Percentiles rank a stretch among this genome's conserved stretches.
Conservation (phyloP, 768 basidiomycete genomes). For the Mycena pura region DNA sequence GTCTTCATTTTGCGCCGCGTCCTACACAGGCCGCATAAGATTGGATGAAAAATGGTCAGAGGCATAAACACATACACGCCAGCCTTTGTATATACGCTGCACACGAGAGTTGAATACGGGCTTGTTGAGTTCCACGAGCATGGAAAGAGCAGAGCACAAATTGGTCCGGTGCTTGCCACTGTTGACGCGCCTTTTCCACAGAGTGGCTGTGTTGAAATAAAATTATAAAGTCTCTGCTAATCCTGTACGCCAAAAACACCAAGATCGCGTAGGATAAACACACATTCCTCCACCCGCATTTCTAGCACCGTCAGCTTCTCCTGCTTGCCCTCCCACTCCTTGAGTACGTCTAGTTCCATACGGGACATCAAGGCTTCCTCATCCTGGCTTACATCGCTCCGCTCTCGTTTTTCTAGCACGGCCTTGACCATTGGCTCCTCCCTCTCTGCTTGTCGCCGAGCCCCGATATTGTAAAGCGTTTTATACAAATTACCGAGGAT, state of each 20-base stretch:
- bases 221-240: slow-evolving; percentile 25
- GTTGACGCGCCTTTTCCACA: slow-evolving; percentile 1
- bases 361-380: slow-evolving; percentile 66
- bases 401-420: slow-evolving; percentile 80
- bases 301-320: slow-evolving; percentile 82
- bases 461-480: slow-evolving; percentile 84
- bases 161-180: neutral
- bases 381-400: slow-evolving; percentile 85
- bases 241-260: slow-evolving; percentile 55
- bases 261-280: slow-evolving; percentile 90
- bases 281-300: slow-evolving; percentile 84
- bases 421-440: slow-evolving; percentile 69
- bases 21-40: slow-evolving; percentile 46
- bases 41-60: slow-evolving; percentile 20
- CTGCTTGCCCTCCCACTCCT: slow-evolving; percentile 75
- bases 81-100: slow-evolving; percentile 63
- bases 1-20: slow-evolving; percentile 72
- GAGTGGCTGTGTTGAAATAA: neutral
- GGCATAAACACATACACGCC: slow-evolving; percentile 57
- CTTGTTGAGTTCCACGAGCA: slow-evolving; percentile 80
- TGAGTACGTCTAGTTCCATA: slow-evolving; percentile 77
- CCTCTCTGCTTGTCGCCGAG: slow-evolving; percentile 75
- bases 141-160: slow-evolving; percentile 34
- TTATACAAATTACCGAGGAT: slow-evolving; percentile 86
- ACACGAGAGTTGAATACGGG: slow-evolving; percentile 60